Evolutionary conservation across 192 early-diverging fungal species (phyloP).

Genomic region (Coemansia sp.): DNA sequence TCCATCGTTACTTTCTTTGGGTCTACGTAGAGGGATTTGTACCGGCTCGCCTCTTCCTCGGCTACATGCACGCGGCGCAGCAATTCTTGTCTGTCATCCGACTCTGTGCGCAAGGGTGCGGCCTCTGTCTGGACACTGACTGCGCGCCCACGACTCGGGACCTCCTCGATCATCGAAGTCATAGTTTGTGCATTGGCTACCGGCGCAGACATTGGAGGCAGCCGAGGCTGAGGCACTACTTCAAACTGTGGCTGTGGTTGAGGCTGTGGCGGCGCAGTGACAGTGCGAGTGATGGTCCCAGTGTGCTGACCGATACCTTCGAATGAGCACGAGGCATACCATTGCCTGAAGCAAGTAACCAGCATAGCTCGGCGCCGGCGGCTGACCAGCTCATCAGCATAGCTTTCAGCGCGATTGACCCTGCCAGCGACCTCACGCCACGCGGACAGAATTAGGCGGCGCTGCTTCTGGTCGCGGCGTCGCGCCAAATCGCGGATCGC

Average conservation of each 20-base stretch:
- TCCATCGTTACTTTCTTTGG: neutral
- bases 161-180: conserved; percentile 17
- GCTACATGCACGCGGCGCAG: conserved; percentile 14
- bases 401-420: neutral
- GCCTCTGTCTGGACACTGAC: conserved; percentile 15
- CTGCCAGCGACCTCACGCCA: conserved; percentile 36
- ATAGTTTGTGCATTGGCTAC: conserved; percentile 28
- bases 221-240: neutral
- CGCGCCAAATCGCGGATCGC: conserved; percentile 37
- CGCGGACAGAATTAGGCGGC: conserved; percentile 26
- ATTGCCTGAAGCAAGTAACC: neutral
- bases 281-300: neutral
- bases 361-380: neutral
- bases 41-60: conserved; percentile 7
- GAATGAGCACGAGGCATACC: neutral
- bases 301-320: neutral
- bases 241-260: neutral
- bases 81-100: neutral
- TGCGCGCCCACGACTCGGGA: neutral
- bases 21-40: conserved; percentile 11
- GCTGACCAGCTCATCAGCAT: neutral
- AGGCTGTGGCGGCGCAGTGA: neutral
- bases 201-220: neutral
- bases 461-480: conserved; percentile 21
- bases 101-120: neutral